Evolutionary conservation across 2,329 filamentous ascomycete species (phyloP).

Genomic region (Botrytis medusae): DNA sequence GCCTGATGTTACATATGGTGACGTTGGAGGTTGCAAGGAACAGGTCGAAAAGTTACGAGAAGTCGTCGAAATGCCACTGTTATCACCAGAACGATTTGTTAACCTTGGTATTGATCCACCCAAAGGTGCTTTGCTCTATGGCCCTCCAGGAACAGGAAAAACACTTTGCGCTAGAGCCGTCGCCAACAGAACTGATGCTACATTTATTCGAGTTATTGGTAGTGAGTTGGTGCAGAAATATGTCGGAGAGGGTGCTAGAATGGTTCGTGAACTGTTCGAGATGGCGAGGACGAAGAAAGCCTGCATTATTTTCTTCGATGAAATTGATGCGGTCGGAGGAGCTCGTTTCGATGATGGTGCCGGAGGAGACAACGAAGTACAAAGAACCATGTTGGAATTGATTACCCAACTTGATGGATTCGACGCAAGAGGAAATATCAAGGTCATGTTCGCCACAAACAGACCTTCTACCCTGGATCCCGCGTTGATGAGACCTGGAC

Average conservation of each 20-base stretch:
- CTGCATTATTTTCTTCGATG: constrained; percentile 99
- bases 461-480: constrained; percentile 92
- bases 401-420: constrained; percentile 97
- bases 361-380: constrained; percentile 95
- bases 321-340: constrained; percentile 94
- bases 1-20: constrained; percentile 97
- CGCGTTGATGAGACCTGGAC: constrained; percentile 94
- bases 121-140: constrained; percentile 95
- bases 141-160: constrained; percentile 97
- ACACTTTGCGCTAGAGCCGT: constrained; percentile 96
- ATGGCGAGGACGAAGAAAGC: constrained; percentile 99
- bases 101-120: constrained; percentile 98
- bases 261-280: constrained; percentile 98
- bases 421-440: constrained; percentile 95
- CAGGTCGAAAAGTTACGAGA: constrained; percentile 99
- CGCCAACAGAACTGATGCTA: constrained; percentile 96
- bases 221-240: constrained; percentile 99
- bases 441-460: constrained; percentile 99
- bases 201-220: constrained; percentile 97
- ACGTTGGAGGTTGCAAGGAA: constrained; percentile 98
- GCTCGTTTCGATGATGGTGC: constrained; percentile 96
- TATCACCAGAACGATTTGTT: constrained; percentile 96
- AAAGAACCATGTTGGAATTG: constrained; percentile 95
- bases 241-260: constrained; percentile 94
- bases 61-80: constrained; percentile 96